Conservation (phyloP, 2,329 filamentous ascomycete genomes). For the Talaromyces sp. region DNA sequence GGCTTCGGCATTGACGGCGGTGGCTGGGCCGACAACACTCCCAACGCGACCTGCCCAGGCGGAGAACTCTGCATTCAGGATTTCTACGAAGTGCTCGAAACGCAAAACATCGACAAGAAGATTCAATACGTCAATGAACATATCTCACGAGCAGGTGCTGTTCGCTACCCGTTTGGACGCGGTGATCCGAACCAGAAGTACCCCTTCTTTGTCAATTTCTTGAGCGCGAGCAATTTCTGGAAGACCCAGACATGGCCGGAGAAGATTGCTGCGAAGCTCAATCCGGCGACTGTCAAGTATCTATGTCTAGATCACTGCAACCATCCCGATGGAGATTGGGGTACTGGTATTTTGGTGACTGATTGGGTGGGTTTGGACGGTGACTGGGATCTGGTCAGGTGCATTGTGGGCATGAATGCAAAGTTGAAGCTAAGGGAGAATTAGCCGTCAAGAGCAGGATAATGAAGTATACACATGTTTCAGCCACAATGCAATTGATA, state of each 20-base stretch:
- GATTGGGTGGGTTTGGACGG: conserved; percentile 87
- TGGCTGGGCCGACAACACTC: conserved; percentile 84
- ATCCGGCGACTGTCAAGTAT: conserved; percentile 68
- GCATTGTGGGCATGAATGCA: conserved; percentile 89
- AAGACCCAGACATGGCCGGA: conserved; percentile 90
- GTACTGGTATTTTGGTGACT: conserved; percentile 83
- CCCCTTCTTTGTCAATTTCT: conserved; percentile 85
- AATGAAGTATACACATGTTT: not conserved
- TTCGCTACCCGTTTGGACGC: conserved; percentile 45
- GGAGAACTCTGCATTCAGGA: conserved; percentile 85
- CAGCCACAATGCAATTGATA: conserved; percentile 20
- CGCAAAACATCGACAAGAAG: conserved; percentile 75
- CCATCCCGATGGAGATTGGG: conserved; percentile 63
- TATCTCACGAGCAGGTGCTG: conserved; percentile 66
- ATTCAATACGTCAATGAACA: conserved; percentile 71
- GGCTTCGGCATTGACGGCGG: conserved; percentile 61
- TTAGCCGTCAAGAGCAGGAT: not conserved
- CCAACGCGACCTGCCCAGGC: conserved; percentile 67
- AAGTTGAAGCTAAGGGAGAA: conserved; percentile 45
- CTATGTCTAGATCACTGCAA: conserved; percentile 54
- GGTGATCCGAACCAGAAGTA: conserved; percentile 48
- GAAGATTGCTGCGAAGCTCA: conserved; percentile 81
- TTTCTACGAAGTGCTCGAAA: conserved; percentile 83
- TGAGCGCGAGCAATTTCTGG: conserved; percentile 93
- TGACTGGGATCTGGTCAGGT: conserved; percentile 86